Percentiles rank a stretch among this genome's conserved stretches.
phyloP scores from a whole-genome alignment of 192 early-diverging fungal species.

The Backusella luteola region DNA sequence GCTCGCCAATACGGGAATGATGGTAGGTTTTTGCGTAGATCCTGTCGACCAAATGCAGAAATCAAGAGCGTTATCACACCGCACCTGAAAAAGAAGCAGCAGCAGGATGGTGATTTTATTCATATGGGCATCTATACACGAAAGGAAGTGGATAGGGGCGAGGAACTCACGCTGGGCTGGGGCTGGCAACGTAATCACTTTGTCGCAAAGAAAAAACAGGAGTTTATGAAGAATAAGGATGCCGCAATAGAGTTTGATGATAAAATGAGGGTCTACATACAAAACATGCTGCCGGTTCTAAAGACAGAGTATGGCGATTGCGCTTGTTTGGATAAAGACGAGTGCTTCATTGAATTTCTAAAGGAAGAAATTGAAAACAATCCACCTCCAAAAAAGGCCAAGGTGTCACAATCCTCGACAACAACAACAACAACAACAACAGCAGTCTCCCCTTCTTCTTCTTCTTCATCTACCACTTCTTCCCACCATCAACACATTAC shows the following conservation, averaged over 20 bases:
- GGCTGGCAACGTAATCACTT: slow-evolving; percentile 58
- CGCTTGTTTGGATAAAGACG: slow-evolving; percentile 43
- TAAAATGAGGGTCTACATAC: slow-evolving; percentile 29
- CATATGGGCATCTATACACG: slow-evolving; percentile 69
- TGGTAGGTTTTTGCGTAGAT: slow-evolving; percentile 62
- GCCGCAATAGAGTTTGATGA: background rate
- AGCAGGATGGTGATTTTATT: slow-evolving; percentile 50
- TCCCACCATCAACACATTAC: background rate
- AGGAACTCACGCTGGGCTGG: slow-evolving; percentile 76
- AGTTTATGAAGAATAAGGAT: slow-evolving; percentile 15
- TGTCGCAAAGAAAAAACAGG: slow-evolving; percentile 30
- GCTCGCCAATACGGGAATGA: slow-evolving; percentile 70
- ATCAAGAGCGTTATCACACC: slow-evolving; percentile 59
- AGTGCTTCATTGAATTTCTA: slow-evolving; percentile 44
- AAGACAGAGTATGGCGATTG: slow-evolving; percentile 43
- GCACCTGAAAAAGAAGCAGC: background rate
- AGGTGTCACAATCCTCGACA: background rate
- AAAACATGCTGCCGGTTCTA: slow-evolving; percentile 32
- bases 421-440: background rate
- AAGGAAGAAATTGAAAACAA: slow-evolving; percentile 27
- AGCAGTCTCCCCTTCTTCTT: background rate
- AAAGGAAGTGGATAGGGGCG: slow-evolving; percentile 51
- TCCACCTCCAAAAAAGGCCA: background rate
- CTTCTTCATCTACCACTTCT: background rate
- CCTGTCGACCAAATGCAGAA: slow-evolving; percentile 65